A percentile compares a stretch with the other conserved stretches of the same genome.
These are phyloP conservation scores for Chlorella vulgaris DNA, from an alignment of 139 green algal species.

Conservation along the genomic window DNA sequence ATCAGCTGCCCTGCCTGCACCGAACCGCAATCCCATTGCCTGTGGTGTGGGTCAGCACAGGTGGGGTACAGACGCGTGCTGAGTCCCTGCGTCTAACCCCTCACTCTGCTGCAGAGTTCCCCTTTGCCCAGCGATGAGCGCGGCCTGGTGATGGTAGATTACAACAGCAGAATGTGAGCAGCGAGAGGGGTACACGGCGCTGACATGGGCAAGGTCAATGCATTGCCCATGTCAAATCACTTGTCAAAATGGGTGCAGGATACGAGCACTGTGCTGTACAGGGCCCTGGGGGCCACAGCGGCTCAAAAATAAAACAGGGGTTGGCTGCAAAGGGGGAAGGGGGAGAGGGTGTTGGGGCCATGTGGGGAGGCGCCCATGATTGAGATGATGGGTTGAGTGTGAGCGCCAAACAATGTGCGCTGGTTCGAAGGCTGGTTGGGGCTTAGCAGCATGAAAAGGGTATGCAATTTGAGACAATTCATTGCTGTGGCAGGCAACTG, in stretches of 20 bases:
- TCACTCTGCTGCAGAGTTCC: constrained; percentile 5
- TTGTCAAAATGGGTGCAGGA: no score
- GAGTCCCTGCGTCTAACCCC: not conserved
- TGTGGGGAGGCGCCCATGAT: not conserved
- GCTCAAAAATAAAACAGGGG: not conserved
- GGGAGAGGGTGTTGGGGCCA: not conserved
- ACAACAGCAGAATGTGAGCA: no score
- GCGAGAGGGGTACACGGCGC: no score
- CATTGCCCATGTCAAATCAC: no score
- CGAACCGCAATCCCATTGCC: not conserved
- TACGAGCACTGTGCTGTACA: no score
- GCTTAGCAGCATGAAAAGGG: not conserved
- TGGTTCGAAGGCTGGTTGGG: no score
- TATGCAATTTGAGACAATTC: not conserved
- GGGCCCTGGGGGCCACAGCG: not conserved
- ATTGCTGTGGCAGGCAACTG: no score
- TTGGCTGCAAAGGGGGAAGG: not conserved
- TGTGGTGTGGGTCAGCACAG: no score
- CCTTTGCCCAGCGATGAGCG: not conserved
- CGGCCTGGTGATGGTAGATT: no score
- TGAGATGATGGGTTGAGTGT: not conserved
- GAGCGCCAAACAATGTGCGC: not conserved
- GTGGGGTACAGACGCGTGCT: no score
- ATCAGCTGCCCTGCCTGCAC: no score
- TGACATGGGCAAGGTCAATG: no score